Conservation (phyloP, 108 stramenopile genomes). For the Fistulifera solaris region DNA sequence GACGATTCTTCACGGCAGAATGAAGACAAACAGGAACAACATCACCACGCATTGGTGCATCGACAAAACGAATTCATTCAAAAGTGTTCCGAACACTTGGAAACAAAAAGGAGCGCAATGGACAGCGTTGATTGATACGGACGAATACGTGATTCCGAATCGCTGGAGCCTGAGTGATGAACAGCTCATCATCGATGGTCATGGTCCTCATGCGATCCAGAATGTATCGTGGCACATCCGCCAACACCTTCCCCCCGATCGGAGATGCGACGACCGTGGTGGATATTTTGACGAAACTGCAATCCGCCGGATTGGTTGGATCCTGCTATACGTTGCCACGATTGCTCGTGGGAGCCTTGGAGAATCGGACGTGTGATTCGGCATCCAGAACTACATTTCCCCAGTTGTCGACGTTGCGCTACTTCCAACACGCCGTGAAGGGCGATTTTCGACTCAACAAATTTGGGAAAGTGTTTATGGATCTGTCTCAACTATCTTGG, state of each 20-base stretch:
- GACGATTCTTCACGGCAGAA: not conserved
- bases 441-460: constrained; percentile 30
- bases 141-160: constrained; percentile 42
- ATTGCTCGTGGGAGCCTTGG: constrained; percentile 21
- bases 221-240: not conserved
- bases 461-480: constrained; percentile 46
- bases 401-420: constrained; percentile 28
- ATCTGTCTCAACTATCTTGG: constrained; percentile 35
- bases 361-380: constrained; percentile 21
- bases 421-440: constrained; percentile 32
- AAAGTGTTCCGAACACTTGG: constrained; percentile 18
- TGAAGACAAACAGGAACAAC: not conserved
- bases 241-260: not conserved
- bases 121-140: constrained; percentile 30
- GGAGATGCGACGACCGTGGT: constrained; percentile 9
- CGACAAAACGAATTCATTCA: constrained; percentile 23
- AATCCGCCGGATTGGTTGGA: not conserved
- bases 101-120: constrained; percentile 15
- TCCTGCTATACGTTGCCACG: constrained; percentile 22
- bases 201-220: not conserved
- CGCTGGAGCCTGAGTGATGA: constrained; percentile 8
- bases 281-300: constrained; percentile 8
- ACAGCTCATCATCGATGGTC: not conserved
- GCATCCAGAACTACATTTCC: constrained; percentile 6
- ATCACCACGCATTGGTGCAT: constrained; percentile 14